A percentile compares a stretch with the other conserved stretches of the same genome.
phyloP scores from a whole-genome alignment of 2,329 filamentous ascomycete species.

The Hysterium pulicare region DNA sequence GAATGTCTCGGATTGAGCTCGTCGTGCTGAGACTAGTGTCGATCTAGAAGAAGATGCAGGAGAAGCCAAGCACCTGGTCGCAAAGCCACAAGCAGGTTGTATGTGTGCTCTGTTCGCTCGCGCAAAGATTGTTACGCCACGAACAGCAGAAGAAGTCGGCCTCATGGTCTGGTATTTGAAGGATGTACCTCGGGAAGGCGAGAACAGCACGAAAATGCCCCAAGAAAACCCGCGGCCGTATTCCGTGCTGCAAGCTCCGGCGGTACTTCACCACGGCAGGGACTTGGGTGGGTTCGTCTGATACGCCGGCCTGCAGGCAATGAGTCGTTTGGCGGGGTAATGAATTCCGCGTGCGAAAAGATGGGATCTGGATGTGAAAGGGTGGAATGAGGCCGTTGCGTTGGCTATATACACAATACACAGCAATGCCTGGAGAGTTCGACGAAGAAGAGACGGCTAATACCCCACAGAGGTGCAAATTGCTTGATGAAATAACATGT shows the following conservation, averaged over 20 bases:
- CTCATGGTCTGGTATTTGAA: constrained; percentile 20
- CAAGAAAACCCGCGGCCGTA: constrained; percentile 3
- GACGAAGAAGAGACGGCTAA: too few species aligned
- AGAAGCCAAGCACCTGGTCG: constrained; percentile 26
- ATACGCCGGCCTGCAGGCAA: constrained; percentile 7
- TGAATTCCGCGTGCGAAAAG: constrained; percentile 26
- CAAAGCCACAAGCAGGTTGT: constrained; percentile 20
- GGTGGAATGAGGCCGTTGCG: too few species aligned
- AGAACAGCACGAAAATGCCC: constrained; percentile 8
- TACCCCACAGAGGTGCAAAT: too few species aligned
- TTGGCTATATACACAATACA: too few species aligned
- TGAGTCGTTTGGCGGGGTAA: constrained; percentile 24
- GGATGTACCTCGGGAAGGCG: constrained; percentile 25
- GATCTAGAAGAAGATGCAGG: too few species aligned
- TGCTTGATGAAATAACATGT: too few species aligned
- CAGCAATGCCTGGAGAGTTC: neutral
- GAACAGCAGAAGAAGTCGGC: constrained; percentile 24
- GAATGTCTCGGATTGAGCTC: too few species aligned
- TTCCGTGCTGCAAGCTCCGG: constrained; percentile 5
- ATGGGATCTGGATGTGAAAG: too few species aligned
- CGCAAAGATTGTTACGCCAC: constrained; percentile 19
- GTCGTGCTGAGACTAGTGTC: too few species aligned
- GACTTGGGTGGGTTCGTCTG: constrained; percentile 8
- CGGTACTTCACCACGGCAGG: constrained; percentile 8
- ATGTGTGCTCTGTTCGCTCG: constrained; percentile 19